phyloP scores from a whole-genome alignment of 2,329 filamentous ascomycete species.

The Pseudocercospora crystallina region DNA sequence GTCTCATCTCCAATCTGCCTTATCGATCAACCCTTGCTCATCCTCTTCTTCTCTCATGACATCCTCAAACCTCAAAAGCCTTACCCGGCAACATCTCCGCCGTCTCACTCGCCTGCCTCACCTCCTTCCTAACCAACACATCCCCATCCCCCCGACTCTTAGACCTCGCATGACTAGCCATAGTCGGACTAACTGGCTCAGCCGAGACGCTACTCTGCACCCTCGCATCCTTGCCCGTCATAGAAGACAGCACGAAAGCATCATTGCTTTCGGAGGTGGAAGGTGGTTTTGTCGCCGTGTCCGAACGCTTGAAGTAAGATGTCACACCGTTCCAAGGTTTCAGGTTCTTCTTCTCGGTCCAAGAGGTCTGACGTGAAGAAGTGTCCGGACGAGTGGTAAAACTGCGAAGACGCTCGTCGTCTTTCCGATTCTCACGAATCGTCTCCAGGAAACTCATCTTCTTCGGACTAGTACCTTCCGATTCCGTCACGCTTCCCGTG shows the following conservation, averaged over 20 bases:
- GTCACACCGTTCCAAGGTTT: slow-evolving; percentile 7
- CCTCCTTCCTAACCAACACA: slow-evolving; percentile 29
- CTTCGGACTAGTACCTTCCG: slow-evolving; percentile 21
- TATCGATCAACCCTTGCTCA: background rate
- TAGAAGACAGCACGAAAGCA: slow-evolving; percentile 16
- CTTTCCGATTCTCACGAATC: slow-evolving; percentile 17
- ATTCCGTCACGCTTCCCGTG: slow-evolving; percentile 13
- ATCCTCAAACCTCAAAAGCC: slow-evolving; percentile 13
- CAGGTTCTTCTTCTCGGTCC: background rate
- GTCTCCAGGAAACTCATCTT: slow-evolving; percentile 24
- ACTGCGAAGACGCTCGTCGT: slow-evolving; percentile 1
- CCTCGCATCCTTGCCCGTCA: slow-evolving; percentile 3
- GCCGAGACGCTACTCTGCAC: slow-evolving; percentile 15
- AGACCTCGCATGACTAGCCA: slow-evolving; percentile 10
- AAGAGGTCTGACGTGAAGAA: background rate
- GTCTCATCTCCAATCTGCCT: too few relatives aligned
- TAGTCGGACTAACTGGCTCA: slow-evolving; percentile 20
- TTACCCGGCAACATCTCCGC: slow-evolving; percentile 17
- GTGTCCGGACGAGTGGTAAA: background rate
- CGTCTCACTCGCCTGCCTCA: slow-evolving; percentile 30
- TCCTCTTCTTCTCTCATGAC: background rate
- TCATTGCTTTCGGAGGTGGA: slow-evolving; percentile 7
- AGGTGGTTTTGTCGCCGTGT: background rate
- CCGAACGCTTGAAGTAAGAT: slow-evolving; percentile 14
- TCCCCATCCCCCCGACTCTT: slow-evolving; percentile 17